Evolutionary conservation across 345 rosid species (phyloP), one percentile per base, ranked within the genome.

Genomic region (Lepidium africanum): DNA sequence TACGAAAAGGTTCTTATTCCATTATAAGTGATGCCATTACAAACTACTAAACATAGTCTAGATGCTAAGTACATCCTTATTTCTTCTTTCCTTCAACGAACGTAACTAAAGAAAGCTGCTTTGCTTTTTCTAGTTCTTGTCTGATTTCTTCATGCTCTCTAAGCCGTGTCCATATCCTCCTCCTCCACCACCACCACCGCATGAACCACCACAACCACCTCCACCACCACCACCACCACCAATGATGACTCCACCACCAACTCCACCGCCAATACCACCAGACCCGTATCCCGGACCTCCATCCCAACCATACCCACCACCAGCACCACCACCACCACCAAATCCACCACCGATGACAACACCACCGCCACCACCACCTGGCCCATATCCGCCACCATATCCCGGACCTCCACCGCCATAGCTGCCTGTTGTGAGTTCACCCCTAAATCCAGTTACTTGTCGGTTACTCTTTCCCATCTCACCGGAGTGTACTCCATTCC

Each of bases 21-120:
- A 58, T 65, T 14, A 6, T 50, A 65, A 58, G 59, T 64, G 45
- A 57, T 35, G 27, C 58, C 61, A 65, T 49, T 65, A 65, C 71
- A 72, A 72, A 48, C 54, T 58, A 46, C 53, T 48, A 64, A 72
- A 9, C 71, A 72, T 65, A 47, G 36, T 50, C 61, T 40, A 65
- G 72, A 73, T 73, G 77, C 72, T 57, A 50, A 73, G 55, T 40
- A 73, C 77, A 73, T 58, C 77, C 60, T 73, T 73, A 73, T 73
- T 63, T 11, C n/a, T 45, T 55, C 23, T 23, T 30, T 53, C 16
- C 41, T 56, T 36, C 19, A 21, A 65, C 43, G 1, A 58, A 42
- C 54, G 43, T 1, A 65, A 42, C 54, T 41, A 49, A 63, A 19
- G 59, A 65, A 49, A 48, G 46, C 39, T 41, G 9, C 54, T 58